Evolutionary conservation across 352 stramenopile species (phyloP).

Genomic region (Phytopythium delawarense): DNA sequence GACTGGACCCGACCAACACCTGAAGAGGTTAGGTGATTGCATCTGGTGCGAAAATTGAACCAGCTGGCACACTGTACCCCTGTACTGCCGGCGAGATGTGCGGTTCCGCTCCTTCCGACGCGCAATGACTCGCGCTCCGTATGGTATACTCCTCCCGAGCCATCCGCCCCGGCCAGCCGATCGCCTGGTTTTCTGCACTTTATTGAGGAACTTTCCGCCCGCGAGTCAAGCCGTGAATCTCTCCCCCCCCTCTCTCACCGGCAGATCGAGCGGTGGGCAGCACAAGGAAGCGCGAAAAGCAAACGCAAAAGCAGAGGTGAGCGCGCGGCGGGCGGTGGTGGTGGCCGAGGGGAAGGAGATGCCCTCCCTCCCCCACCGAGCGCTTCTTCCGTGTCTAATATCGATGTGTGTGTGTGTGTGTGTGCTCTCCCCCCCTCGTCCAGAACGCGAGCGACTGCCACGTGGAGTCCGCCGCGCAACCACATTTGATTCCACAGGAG

Average conservation of each 20-base stretch:
- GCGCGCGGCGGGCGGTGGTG: not conserved
- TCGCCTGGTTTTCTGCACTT: slow-evolving; percentile 1
- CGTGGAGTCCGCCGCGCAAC: not conserved
- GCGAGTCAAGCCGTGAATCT: slow-evolving; percentile 14
- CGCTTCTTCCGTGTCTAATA: not conserved
- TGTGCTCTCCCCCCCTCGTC: not conserved
- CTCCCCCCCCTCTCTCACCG: slow-evolving; percentile 3
- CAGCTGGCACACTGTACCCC: not conserved
- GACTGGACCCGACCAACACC: not conserved
- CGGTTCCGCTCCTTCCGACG: slow-evolving; percentile 3
- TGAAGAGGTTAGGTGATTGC: slow-evolving; percentile 1
- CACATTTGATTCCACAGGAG: not conserved
- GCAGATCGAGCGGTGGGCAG: not conserved
- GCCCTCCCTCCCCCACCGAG: not conserved
- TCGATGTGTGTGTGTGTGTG: not conserved
- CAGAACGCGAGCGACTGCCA: not conserved
- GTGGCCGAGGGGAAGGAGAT: not conserved
- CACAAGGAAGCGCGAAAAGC: not conserved
- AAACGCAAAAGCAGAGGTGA: not conserved
- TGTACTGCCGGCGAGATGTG: not conserved
- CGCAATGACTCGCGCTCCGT: not conserved
- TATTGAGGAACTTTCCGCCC: slow-evolving; percentile 29
- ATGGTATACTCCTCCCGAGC: not conserved
- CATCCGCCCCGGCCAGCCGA: not conserved
- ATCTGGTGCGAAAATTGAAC: slow-evolving; percentile 2